Percentiles rank a stretch among this genome's conserved stretches.
Evolutionary conservation across 1,139 yeast genomes (phyloP).

Genomic region (Candida neerlandica): DNA sequence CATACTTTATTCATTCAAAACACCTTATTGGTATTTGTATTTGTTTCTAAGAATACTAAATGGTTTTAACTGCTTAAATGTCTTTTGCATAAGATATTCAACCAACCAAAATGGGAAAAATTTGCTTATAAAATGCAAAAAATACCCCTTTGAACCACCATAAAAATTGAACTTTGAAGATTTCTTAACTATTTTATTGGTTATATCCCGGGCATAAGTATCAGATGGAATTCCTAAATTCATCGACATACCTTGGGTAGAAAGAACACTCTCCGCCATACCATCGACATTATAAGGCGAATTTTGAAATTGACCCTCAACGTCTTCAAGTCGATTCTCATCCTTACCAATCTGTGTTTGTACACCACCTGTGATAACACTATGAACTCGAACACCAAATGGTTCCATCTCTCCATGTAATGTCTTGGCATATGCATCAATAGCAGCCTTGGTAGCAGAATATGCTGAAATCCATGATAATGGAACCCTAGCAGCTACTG

Average conservation of each 20-base stretch:
- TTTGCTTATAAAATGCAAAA: slow-evolving; percentile 25
- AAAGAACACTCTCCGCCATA: slow-evolving; percentile 25
- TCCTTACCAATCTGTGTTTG: slow-evolving; percentile 24
- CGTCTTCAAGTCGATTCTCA: slow-evolving; percentile 6
- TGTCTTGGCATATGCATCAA: slow-evolving; percentile 67
- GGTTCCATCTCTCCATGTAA: slow-evolving; percentile 62
- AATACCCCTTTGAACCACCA: slow-evolving; percentile 27
- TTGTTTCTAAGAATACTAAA: slow-evolving; percentile 13
- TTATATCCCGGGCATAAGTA: slow-evolving; percentile 34
- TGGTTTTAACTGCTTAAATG: slow-evolving; percentile 34
- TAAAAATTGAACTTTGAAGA: slow-evolving; percentile 34
- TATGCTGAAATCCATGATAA: slow-evolving; percentile 38
- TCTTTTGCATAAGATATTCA: slow-evolving; percentile 25
- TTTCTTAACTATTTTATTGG: slow-evolving; percentile 21
- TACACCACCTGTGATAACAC: slow-evolving; percentile 45
- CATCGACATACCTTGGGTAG: slow-evolving; percentile 30
- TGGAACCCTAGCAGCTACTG: slow-evolving; percentile 40
- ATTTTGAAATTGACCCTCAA: slow-evolving; percentile 10
- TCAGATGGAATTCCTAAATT: slow-evolving; percentile 26
- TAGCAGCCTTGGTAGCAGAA: slow-evolving; percentile 59
- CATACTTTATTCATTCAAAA: not conserved
- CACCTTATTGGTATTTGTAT: not conserved
- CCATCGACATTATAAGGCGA: slow-evolving; percentile 34
- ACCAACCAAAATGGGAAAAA: slow-evolving; percentile 33
- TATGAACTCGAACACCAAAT: slow-evolving; percentile 39